Evolutionary conservation across 768 basidiomycete species (phyloP).

Genomic region (Hemileccinum rubropunctum): DNA sequence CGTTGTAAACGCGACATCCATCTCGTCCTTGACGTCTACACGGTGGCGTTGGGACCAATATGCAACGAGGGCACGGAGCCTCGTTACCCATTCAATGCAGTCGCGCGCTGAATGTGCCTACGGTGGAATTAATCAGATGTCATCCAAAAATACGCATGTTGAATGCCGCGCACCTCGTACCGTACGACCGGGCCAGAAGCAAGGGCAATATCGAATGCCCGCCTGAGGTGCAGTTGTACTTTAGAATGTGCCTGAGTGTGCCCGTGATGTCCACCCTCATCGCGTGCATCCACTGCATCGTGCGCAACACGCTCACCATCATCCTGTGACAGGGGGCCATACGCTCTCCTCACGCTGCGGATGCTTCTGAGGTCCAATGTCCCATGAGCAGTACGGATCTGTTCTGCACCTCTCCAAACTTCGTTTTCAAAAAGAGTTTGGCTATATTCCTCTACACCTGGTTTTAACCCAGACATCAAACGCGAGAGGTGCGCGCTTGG

Average conservation of each 20-base stretch:
- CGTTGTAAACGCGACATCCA: constrained; percentile 63
- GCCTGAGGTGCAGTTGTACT: constrained; percentile 47
- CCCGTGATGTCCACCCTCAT: constrained; percentile 62
- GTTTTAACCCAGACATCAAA: constrained; percentile 29
- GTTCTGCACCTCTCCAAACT: constrained; percentile 57
- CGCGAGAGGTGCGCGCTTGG: constrained; percentile 47
- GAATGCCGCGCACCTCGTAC: constrained; percentile 63
- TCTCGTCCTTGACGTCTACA: constrained; percentile 74
- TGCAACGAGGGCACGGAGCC: constrained; percentile 60
- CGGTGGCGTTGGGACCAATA: constrained; percentile 84
- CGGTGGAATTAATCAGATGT: not conserved
- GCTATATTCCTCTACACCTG: constrained; percentile 26
- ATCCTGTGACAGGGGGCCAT: constrained; percentile 26
- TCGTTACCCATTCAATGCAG: constrained; percentile 83
- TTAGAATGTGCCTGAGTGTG: constrained; percentile 44
- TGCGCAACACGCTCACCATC: constrained; percentile 23
- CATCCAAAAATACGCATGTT: not conserved
- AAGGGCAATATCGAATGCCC: constrained; percentile 77
- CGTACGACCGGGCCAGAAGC: constrained; percentile 64
- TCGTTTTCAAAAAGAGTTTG: constrained; percentile 48
- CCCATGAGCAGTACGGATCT: constrained; percentile 63
- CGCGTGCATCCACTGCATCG: constrained; percentile 51
- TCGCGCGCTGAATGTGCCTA: constrained; percentile 64
- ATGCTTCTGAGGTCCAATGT: constrained; percentile 75
- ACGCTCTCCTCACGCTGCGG: constrained; percentile 57